Evolutionary conservation across 352 stramenopile genomes (phyloP).

Genomic region (Phytophthora vignae): DNA sequence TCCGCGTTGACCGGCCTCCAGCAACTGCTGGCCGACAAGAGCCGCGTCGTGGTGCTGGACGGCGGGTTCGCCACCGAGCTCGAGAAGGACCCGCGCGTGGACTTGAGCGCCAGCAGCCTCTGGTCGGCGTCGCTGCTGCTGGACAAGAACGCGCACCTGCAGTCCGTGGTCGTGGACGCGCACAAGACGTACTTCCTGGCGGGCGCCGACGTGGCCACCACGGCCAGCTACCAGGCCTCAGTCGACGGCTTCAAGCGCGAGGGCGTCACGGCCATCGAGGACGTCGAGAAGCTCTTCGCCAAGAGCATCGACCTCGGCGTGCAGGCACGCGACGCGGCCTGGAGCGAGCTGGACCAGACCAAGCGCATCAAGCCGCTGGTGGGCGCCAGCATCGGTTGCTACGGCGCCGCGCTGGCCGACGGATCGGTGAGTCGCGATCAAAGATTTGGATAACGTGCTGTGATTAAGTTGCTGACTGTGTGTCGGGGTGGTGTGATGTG

Average conservation of each 20-base stretch:
- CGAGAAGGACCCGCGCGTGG: conserved; percentile 73
- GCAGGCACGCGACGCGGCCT: conserved; percentile 67
- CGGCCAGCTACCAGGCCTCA: conserved; percentile 88
- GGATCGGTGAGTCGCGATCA: conserved; percentile 66
- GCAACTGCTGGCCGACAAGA: conserved; percentile 36
- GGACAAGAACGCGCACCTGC: conserved; percentile 56
- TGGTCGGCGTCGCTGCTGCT: conserved; percentile 82
- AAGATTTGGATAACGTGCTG: conserved; percentile 7
- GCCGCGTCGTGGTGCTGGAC: conserved; percentile 69
- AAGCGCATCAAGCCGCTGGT: conserved; percentile 74
- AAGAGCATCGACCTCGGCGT: conserved; percentile 83
- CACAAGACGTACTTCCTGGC: conserved; percentile 83
- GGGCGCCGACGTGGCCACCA: conserved; percentile 84
- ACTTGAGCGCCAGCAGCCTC: conserved; percentile 60
- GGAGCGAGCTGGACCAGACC: conserved; percentile 47
- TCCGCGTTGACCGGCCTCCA: conserved; percentile 44
- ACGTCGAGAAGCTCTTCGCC: conserved; percentile 73
- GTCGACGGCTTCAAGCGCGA: conserved; percentile 85
- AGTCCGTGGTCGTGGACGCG: conserved; percentile 67
- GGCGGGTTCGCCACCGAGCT: conserved; percentile 82
- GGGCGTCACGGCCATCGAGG: conserved; percentile 41
- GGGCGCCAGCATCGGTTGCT: conserved; percentile 88
- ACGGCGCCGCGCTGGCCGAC: conserved; percentile 82
- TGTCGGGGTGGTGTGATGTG: not conserved
- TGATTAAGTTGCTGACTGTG: conserved; percentile 1